Evolutionary conservation across 768 basidiomycete species (phyloP).

Genomic region (Kwoniella shandongensis): DNA sequence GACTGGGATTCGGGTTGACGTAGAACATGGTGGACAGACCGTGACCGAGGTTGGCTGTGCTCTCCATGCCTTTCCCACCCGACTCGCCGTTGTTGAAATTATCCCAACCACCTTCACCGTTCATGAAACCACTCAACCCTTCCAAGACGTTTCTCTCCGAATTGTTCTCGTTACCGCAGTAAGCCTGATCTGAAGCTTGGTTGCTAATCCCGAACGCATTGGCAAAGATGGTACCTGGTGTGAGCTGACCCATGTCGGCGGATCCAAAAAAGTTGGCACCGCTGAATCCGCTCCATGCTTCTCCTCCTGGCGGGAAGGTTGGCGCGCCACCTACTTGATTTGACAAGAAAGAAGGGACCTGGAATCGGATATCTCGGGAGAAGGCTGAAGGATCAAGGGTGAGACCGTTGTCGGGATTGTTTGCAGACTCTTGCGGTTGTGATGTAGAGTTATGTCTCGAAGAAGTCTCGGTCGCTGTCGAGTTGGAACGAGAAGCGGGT

Average conservation of each 20-base stretch:
- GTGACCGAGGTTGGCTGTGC: no score
- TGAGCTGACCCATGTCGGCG: conserved; percentile 23
- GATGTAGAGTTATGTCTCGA: not conserved
- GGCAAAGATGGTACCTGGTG: conserved; percentile 37
- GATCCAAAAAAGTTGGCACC: conserved; percentile 26
- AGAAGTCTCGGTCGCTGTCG: no score
- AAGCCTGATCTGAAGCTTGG: conserved; percentile 7
- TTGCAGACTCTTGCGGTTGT: conserved; percentile 4
- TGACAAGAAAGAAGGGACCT: conserved; percentile 42
- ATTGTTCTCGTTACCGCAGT: conserved; percentile 11
- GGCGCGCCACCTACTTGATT: conserved; percentile 38
- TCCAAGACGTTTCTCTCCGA: conserved; percentile 18
- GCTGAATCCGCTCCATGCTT: conserved; percentile 50
- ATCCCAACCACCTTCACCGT: conserved; percentile 19
- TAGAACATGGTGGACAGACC: conserved; percentile 18
- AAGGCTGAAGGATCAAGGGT: conserved; percentile 51
- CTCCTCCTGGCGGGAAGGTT: conserved; percentile 50
- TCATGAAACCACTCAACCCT: conserved; percentile 30
- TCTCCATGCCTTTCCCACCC: not conserved
- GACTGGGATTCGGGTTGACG: conserved; percentile 27
- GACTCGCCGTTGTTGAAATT: conserved; percentile 8
- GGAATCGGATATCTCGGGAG: conserved; percentile 47
- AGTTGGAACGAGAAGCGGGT: conserved; percentile 7
- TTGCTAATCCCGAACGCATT: conserved; percentile 22
- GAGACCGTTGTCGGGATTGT: conserved; percentile 25